Conservation (phyloP, 495 filamentous ascomycete genomes). For the Immersiella caudata region DNA sequence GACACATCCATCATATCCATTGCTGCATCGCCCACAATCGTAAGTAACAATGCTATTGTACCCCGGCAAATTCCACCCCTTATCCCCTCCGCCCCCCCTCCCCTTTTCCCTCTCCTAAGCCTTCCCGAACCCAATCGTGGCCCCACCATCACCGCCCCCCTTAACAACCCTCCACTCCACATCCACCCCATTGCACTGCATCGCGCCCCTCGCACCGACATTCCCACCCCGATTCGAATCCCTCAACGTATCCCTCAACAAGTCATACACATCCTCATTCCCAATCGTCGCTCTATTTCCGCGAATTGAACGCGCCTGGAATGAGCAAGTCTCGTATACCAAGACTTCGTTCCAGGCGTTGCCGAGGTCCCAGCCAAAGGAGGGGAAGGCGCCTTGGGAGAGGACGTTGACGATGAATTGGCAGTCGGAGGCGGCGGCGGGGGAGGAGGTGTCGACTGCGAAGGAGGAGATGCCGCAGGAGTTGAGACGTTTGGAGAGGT, state of each 20-base stretch:
- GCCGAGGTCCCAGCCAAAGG: constrained; percentile 4
- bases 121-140: constrained; percentile 15
- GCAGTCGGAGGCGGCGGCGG: constrained; percentile 8
- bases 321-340: constrained; percentile 4
- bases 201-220: constrained; percentile 7
- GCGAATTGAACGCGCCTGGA: background rate
- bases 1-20: no score
- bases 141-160: background rate
- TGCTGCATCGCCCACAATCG: no score
- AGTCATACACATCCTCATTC: constrained; percentile 13
- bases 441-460: constrained; percentile 2
- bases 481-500: constrained; percentile 1
- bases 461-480: constrained; percentile 11
- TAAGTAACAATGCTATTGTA: no score
- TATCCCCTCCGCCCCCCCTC: no score
- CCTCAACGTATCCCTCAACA: constrained; percentile 5
- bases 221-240: background rate
- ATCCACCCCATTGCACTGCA: constrained; percentile 12
- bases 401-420: background rate
- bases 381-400: background rate
- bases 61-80: no score
- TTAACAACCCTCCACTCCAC: constrained; percentile 16
- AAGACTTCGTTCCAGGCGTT: background rate
- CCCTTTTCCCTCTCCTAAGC: background rate
- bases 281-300: background rate